A percentile compares a stretch with the other conserved stretches of the same genome.
Evolutionary conservation across 371 early-diverging fungal genomes (phyloP).

Genomic region (Parasitella parasitica): DNA sequence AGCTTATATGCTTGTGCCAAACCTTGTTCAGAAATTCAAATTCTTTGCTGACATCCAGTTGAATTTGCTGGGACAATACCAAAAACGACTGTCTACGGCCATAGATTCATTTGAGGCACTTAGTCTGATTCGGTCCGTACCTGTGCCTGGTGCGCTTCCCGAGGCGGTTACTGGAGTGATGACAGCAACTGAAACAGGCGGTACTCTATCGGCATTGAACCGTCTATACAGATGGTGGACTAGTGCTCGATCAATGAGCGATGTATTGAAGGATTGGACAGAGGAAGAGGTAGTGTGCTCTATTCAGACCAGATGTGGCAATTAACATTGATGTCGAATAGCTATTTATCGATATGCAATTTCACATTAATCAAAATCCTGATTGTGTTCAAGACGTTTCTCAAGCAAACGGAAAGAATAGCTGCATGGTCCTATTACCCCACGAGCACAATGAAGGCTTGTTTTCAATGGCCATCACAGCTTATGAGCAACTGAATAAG

Average conservation of each 20-base stretch:
- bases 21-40: constrained; percentile 35
- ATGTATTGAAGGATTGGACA: constrained; percentile 50
- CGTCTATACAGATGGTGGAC: constrained; percentile 56
- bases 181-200: constrained; percentile 34
- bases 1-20: constrained; percentile 43
- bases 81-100: constrained; percentile 43
- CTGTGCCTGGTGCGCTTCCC: constrained; percentile 53
- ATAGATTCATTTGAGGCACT: constrained; percentile 55
- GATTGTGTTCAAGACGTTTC: not conserved
- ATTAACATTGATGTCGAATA: constrained; percentile 6
- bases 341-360: constrained; percentile 60
- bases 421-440: constrained; percentile 9
- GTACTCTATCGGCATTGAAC: constrained; percentile 40
- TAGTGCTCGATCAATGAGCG: constrained; percentile 41
- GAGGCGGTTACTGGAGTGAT: constrained; percentile 51
- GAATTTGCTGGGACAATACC: constrained; percentile 48
- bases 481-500: constrained; percentile 34
- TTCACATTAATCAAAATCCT: constrained; percentile 35
- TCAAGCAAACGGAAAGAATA: constrained; percentile 11
- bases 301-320: too few species aligned
- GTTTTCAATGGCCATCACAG: constrained; percentile 25
- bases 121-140: constrained; percentile 48
- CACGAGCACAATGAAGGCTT: constrained; percentile 7
- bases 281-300: constrained; percentile 49
- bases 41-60: constrained; percentile 60